Evolutionary conservation across 2,329 filamentous ascomycete genomes (phyloP).

Genomic region (Colletotrichum sublineola): DNA sequence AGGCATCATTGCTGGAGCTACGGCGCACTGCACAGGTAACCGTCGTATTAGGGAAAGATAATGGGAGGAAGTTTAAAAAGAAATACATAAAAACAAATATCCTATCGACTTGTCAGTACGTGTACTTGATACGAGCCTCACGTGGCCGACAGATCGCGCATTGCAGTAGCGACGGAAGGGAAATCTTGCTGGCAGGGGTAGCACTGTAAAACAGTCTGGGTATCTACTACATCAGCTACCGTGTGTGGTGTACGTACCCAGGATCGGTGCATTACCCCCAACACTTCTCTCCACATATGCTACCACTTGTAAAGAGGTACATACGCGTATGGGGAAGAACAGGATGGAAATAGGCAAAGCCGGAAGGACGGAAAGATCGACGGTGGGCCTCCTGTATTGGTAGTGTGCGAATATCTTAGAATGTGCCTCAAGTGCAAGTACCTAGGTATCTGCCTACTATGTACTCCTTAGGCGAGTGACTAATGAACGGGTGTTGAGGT

Average conservation of each 20-base stretch:
- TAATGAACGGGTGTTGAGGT: too few relatives aligned
- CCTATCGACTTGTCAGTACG: background rate
- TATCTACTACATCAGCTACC: too few relatives aligned
- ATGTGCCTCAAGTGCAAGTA: too few relatives aligned
- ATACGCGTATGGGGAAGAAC: background rate
- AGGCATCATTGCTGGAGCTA: background rate
- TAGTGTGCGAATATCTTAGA: background rate
- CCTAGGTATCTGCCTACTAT: too few relatives aligned
- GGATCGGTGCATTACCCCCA: background rate
- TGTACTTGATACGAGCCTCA: slow-evolving; percentile 30
- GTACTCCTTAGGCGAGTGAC: too few relatives aligned
- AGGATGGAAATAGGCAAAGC: background rate
- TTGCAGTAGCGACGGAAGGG: slow-evolving; percentile 38
- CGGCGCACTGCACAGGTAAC: background rate
- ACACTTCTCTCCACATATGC: background rate
- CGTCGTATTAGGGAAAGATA: background rate
- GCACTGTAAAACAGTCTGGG: too few relatives aligned
- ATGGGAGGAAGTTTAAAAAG: background rate
- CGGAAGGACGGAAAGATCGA: background rate
- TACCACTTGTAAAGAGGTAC: too few relatives aligned
- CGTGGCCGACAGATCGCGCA: slow-evolving; percentile 43
- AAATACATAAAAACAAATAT: too few relatives aligned
- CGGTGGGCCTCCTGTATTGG: background rate
- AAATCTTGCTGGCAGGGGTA: slow-evolving; percentile 13
- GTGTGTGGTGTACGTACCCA: too few relatives aligned